phyloP scores from a whole-genome alignment of 2,329 filamentous ascomycete genomes.

The Colletotrichum sp. region DNA sequence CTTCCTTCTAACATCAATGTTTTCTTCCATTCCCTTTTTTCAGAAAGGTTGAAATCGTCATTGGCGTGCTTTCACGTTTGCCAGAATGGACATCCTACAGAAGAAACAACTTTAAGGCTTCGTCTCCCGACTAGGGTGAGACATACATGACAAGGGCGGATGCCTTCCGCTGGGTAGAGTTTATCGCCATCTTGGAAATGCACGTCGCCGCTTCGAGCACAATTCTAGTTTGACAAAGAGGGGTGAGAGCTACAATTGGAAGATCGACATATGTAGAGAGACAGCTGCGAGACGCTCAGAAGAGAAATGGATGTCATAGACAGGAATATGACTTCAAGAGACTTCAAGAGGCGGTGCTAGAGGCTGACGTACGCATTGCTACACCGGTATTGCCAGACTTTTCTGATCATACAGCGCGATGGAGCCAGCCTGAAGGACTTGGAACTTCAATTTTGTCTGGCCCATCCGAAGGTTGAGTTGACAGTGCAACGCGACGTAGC shows the following conservation, averaged over 20 bases:
- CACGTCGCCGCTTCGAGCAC: neutral
- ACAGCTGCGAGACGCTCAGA: neutral
- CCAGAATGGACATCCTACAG: neutral
- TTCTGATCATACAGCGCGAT: neutral
- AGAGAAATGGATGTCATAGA: neutral
- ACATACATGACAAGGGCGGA: neutral
- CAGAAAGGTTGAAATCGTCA: neutral
- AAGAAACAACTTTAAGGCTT: neutral
- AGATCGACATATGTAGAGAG: neutral
- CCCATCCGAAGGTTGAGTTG: neutral
- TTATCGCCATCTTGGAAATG: neutral
- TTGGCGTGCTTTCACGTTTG: neutral
- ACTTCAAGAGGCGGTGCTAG: neutral
- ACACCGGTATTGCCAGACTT: neutral
- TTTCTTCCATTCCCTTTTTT: neutral
- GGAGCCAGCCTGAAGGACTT: neutral
- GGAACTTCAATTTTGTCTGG: neutral
- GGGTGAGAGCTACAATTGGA: neutral
- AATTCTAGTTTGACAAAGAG: neutral
- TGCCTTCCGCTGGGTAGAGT: neutral
- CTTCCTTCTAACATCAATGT: rapidly evolving
- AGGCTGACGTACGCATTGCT: neutral
- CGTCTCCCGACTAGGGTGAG: neutral
- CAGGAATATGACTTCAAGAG: neutral
- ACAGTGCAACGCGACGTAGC: neutral